phyloP scores from a whole-genome alignment of 495 filamentous ascomycete species.

The Apiosordaria backusii region DNA sequence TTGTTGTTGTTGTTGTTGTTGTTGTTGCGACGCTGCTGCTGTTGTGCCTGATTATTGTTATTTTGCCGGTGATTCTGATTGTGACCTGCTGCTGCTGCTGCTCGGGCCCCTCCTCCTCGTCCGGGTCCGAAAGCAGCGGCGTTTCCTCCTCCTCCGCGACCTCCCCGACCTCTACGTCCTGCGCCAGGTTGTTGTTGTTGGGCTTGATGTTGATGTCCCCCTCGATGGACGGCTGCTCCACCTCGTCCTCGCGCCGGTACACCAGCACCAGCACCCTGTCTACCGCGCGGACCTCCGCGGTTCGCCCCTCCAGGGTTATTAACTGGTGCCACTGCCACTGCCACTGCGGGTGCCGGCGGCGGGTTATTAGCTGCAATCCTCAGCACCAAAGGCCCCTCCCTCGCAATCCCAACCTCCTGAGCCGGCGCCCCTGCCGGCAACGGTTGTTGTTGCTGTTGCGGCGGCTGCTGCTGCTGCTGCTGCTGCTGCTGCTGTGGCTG shows the following conservation, averaged over 20 bases:
- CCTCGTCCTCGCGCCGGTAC: slow-evolving; percentile 5
- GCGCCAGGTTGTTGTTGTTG: slow-evolving; percentile 15
- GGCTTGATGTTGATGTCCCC: slow-evolving; percentile 16
- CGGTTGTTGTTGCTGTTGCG: background rate
- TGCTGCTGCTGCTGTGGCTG: background rate
- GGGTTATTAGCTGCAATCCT: slow-evolving; percentile 43
- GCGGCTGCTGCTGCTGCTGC: too few species aligned
- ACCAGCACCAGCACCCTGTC: slow-evolving; percentile 11
- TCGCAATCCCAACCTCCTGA: slow-evolving; percentile 38
- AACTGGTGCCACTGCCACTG: background rate
- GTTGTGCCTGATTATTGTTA: slow-evolving; percentile 27
- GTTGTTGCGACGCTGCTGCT: slow-evolving; percentile 24
- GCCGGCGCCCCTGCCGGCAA: slow-evolving; percentile 5
- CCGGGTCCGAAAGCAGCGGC: background rate
- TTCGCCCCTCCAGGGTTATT: background rate
- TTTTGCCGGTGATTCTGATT: slow-evolving; percentile 25
- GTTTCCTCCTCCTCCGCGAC: background rate
- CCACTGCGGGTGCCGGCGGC: slow-evolving; percentile 22
- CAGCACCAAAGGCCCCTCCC: slow-evolving; percentile 54
- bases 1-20: slow-evolving; percentile 18
- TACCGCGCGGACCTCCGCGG: background rate
- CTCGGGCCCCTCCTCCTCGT: slow-evolving; percentile 15
- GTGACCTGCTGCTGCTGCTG: background rate
- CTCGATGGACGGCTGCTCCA: background rate
- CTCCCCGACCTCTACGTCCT: background rate